Evolutionary conservation across 2,329 filamentous ascomycete species (phyloP).

Genomic region (Claviceps paspali): DNA sequence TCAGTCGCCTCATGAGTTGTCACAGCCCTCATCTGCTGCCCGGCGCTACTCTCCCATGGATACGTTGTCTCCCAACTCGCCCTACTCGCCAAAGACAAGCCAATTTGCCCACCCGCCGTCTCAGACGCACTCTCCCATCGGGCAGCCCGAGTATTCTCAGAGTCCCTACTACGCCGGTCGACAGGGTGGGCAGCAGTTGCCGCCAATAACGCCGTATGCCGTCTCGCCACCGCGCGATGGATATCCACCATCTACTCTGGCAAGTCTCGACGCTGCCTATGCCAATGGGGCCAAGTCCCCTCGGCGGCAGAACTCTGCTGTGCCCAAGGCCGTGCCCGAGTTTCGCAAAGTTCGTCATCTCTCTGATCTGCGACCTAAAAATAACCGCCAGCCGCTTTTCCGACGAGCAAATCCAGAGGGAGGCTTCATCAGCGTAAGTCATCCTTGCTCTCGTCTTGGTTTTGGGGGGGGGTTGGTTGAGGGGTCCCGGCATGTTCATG

Average conservation of each 20-base stretch:
- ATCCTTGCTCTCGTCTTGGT: too few species aligned
- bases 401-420: constrained; percentile 90
- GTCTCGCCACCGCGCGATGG: constrained; percentile 52
- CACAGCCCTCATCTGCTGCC: constrained; percentile 59
- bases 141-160: constrained; percentile 45
- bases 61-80: constrained; percentile 61
- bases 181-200: constrained; percentile 47
- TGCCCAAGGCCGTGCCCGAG: constrained; percentile 59
- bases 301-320: constrained; percentile 33
- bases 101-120: constrained; percentile 37
- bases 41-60: constrained; percentile 97
- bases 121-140: constrained; percentile 65
- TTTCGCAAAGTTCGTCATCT: constrained; percentile 65
- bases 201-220: constrained; percentile 56
- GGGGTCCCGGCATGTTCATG: too few species aligned
- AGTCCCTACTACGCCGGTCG: constrained; percentile 42
- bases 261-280: constrained; percentile 55
- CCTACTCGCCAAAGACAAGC: constrained; percentile 53
- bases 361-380: constrained; percentile 63
- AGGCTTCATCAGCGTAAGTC: constrained; percentile 85
- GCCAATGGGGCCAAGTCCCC: constrained; percentile 42
- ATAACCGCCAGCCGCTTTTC: constrained; percentile 79
- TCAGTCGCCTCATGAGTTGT: constrained; percentile 48
- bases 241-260: constrained; percentile 58
- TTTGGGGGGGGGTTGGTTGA: too few species aligned